phyloP scores from a whole-genome alignment of 768 basidiomycete species.

The Russula dissimulans region DNA sequence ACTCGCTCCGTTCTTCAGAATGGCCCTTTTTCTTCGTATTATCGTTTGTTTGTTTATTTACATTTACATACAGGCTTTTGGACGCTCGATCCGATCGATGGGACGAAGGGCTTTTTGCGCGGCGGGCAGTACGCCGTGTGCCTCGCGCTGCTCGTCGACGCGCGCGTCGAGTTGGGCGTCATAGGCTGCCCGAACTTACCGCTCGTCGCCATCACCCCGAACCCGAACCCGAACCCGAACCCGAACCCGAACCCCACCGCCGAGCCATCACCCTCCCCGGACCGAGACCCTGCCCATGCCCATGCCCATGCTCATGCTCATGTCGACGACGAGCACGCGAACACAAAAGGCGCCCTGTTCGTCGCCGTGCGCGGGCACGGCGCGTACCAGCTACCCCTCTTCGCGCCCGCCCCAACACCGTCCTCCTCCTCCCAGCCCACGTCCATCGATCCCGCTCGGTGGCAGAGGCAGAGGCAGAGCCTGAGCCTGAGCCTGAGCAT shows the following conservation, averaged over 20 bases:
- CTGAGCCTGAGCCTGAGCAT: no score
- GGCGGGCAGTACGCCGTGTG: constrained; percentile 56
- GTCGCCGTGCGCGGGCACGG: constrained; percentile 83
- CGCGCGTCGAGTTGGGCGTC: constrained; percentile 44
- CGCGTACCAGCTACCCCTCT: constrained; percentile 57
- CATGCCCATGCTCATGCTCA: background rate
- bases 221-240: no score
- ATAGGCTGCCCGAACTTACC: constrained; percentile 85
- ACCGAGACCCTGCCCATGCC: no score
- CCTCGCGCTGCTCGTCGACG: constrained; percentile 44
- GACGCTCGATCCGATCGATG: constrained; percentile 47
- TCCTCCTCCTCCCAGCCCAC: constrained; percentile 27
- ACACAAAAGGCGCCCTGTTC: constrained; percentile 62
- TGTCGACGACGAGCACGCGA: background rate
- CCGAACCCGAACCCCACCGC: no score
- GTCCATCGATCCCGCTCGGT: no score
- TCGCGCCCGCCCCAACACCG: constrained; percentile 33
- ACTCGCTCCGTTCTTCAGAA: no score
- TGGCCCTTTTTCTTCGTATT: no score
- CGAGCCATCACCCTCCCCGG: constrained; percentile 29
- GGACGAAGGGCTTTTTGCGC: constrained; percentile 53
- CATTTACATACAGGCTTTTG: constrained; percentile 26
- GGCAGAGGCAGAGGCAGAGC: background rate
- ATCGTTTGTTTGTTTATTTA: background rate
- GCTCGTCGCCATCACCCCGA: constrained; percentile 30